Evolutionary conservation across 148 eudicot species (phyloP), one percentile per base, ranked within the genome.

Genomic region (Linanthus parryae): DNA sequence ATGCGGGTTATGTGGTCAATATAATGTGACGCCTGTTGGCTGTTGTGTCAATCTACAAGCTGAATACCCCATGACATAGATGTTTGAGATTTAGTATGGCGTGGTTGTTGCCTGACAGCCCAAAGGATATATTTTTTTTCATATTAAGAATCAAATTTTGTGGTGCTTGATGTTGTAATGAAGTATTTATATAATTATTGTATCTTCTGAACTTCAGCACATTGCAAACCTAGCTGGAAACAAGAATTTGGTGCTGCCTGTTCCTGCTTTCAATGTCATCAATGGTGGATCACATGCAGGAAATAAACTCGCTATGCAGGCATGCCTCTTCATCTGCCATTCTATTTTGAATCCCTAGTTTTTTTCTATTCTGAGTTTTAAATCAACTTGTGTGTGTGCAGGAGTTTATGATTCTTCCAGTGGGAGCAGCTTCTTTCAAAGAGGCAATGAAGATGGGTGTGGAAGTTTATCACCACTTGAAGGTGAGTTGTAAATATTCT

Each of bases 261-360:
- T 87, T 38, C 99, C 99, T 63, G 96, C 99, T 54, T 92, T 92
- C 76, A 92, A 92, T 66, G 99, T 92, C 72, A 92, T 92, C 63
- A 92, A 92, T 63, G 99, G 99, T 57, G 99, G 99, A 63, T 87
- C 99, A 24, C 99, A 92, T 60, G 99, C 99, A 9, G 99, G 99
- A 64, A 92, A 92, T 79, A 87, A 92, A 71, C 91, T 87, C 61
- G 99, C 99, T 11, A 92, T 92, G 99, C 99, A 80, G 85, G 85
- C 57, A 61, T 18, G 62, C 49, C 14, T 48, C 23, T 31, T 28
- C 17, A n/a, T 48, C 9, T 15, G 14, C 37, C 15, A 44, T 48
- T 2, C 7, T 31, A 17, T 28, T 23, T 31, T 50, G 4, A 12
- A 28, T 65, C 0, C 14, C 27, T 1, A 44, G 16, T n/a, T 17